phyloP scores from a whole-genome alignment of 495 filamentous ascomycete genomes.

The Thermochaetoides thermophila region DNA sequence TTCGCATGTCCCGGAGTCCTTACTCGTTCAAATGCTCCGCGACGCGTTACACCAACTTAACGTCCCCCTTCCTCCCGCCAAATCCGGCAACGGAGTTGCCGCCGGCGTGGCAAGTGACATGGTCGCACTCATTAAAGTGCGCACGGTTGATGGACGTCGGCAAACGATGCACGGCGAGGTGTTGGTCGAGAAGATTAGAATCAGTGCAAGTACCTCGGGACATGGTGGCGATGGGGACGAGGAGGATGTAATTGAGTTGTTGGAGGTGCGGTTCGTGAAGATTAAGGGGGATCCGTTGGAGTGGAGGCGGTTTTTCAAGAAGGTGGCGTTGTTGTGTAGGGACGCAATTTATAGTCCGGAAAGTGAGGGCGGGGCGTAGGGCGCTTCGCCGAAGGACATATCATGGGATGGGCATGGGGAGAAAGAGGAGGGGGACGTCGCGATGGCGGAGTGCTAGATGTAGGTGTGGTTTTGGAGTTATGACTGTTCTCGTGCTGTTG shows the following conservation, averaged over 20 bases:
- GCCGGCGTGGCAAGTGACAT: constrained; percentile 23
- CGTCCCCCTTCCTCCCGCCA: constrained; percentile 45
- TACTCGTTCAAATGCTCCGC: constrained; percentile 63
- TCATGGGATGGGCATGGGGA: too few relatives aligned
- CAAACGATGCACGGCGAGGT: constrained; percentile 77
- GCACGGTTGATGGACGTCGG: constrained; percentile 60
- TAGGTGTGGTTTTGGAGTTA: too few relatives aligned
- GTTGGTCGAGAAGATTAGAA: constrained; percentile 51
- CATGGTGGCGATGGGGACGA: not conserved
- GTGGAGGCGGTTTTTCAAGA: constrained; percentile 96
- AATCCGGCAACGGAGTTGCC: not conserved
- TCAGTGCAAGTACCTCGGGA: constrained; percentile 9
- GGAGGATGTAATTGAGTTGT: constrained; percentile 31
- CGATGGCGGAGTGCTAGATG: too few relatives aligned
- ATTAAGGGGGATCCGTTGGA: constrained; percentile 90
- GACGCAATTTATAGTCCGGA: constrained; percentile 54
- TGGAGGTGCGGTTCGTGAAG: constrained; percentile 88
- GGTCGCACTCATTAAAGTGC: constrained; percentile 51
- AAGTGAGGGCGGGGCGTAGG: constrained; percentile 4
- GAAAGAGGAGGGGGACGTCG: too few relatives aligned
- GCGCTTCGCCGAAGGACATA: too few relatives aligned
- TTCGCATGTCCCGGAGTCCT: constrained; percentile 60
- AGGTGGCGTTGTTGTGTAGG: constrained; percentile 66
- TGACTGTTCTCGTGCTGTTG: too few relatives aligned
- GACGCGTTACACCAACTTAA: constrained; percentile 74